phyloP scores from a whole-genome alignment of 2,329 filamentous ascomycete genomes.

The Pseudogymnoascus sp. region DNA sequence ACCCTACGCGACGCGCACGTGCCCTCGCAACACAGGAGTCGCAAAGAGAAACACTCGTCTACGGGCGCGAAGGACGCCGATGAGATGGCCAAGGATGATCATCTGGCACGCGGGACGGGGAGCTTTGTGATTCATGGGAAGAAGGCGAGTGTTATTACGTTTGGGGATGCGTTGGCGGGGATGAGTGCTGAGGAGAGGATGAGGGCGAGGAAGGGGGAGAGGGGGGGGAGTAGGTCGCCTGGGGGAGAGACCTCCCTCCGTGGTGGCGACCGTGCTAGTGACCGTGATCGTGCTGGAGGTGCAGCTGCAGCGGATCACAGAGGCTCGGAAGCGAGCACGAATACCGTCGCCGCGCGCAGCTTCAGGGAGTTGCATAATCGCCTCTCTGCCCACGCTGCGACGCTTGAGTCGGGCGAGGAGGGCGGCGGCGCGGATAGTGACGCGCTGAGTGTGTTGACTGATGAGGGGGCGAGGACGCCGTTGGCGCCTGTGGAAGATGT shows the following conservation, averaged over 20 bases:
- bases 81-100: conserved; percentile 47
- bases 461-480: conserved; percentile 49
- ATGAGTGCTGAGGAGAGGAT: conserved; percentile 67
- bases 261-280: conserved; percentile 14
- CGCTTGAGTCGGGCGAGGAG: conserved; percentile 35
- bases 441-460: conserved; percentile 39
- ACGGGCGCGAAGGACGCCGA: conserved; percentile 37
- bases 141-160: conserved; percentile 95
- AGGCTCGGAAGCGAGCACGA: conserved; percentile 55
- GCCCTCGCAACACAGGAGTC: conserved; percentile 60
- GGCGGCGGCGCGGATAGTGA: conserved; percentile 50
- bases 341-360: conserved; percentile 58
- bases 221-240: conserved; percentile 21
- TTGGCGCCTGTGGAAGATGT: conserved; percentile 41
- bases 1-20: conserved; percentile 74
- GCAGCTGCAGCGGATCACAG: conserved; percentile 36
- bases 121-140: conserved; percentile 97
- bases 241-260: background rate
- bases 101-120: conserved; percentile 68
- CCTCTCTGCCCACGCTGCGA: conserved; percentile 43
- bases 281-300: conserved; percentile 40
- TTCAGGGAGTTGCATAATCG: conserved; percentile 57
- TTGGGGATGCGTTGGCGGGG: conserved; percentile 81
- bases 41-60: conserved; percentile 67
- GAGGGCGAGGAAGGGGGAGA: conserved; percentile 49